Percentiles rank a stretch among this genome's conserved stretches.
These are phyloP conservation scores for Metschnikowia amazonensis DNA, from an alignment of 805 yeast genomes.

Conservation along the genomic window DNA sequence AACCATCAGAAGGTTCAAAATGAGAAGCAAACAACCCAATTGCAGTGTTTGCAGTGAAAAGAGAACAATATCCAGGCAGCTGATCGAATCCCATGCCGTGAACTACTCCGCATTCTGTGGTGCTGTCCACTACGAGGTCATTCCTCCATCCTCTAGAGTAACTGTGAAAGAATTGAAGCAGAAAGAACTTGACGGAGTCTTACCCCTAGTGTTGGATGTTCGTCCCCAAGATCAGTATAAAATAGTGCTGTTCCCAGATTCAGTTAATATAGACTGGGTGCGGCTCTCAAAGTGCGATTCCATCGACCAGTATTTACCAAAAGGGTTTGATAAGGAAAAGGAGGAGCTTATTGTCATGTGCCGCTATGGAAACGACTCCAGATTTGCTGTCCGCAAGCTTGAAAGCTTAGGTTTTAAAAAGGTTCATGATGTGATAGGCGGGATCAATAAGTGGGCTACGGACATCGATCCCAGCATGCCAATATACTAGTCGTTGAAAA, in stretches of 20 bases:
- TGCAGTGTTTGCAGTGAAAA: slow-evolving; percentile 65
- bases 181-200: slow-evolving; percentile 14
- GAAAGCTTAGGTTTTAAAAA: slow-evolving; percentile 44
- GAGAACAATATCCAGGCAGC: slow-evolving; percentile 46
- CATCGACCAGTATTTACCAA: slow-evolving; percentile 21
- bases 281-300: slow-evolving; percentile 26
- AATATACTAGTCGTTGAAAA: slow-evolving; percentile 6
- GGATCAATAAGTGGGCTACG: slow-evolving; percentile 64
- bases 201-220: slow-evolving; percentile 61
- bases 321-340: slow-evolving; percentile 18
- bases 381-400: slow-evolving; percentile 60
- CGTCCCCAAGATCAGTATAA: slow-evolving; percentile 74
- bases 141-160: slow-evolving; percentile 45
- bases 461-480: slow-evolving; percentile 45
- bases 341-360: slow-evolving; percentile 61
- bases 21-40: slow-evolving; percentile 59
- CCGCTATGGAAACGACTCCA: slow-evolving; percentile 89
- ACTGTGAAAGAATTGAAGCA: slow-evolving; percentile 35
- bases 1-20: slow-evolving; percentile 66
- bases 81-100: slow-evolving; percentile 44
- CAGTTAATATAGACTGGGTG: slow-evolving; percentile 62
- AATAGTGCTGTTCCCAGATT: slow-evolving; percentile 56
- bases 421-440: slow-evolving; percentile 74
- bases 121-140: slow-evolving; percentile 40
- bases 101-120: slow-evolving; percentile 82